A percentile compares a stretch with the other conserved stretches of the same genome.
Conservation (phyloP, 768 basidiomycete genomes). For the Rhodotorula kratochvilovae region DNA sequence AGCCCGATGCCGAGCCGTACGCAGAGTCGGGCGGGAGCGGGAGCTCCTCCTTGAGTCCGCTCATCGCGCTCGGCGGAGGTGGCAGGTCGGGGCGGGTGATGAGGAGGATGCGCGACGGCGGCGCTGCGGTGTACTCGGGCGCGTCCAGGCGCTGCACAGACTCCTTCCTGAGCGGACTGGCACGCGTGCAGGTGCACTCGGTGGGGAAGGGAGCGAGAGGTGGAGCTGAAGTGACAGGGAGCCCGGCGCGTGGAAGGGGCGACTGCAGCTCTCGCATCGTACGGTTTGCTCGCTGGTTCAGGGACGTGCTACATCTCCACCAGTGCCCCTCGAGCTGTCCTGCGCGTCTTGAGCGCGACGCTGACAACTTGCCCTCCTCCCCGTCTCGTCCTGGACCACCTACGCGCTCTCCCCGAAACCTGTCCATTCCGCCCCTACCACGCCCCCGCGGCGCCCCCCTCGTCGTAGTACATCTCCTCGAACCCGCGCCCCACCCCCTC, state of each 20-base stretch:
- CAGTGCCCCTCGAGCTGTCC: too few species aligned
- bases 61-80: not conserved
- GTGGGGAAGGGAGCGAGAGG: too few species aligned
- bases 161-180: not conserved
- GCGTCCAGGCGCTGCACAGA: not conserved
- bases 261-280: too few species aligned
- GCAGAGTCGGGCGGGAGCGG: not conserved
- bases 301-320: too few species aligned
- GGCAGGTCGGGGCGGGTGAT: not conserved
- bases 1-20: not conserved
- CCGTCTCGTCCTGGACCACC: too few species aligned
- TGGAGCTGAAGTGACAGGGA: too few species aligned
- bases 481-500: constrained; percentile 21
- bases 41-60: not conserved
- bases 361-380: too few species aligned
- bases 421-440: too few species aligned
- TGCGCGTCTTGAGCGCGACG: too few species aligned
- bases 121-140: not conserved
- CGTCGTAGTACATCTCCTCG: constrained; percentile 29
- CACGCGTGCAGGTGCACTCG: not conserved
- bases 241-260: too few species aligned
- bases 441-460: constrained; percentile 2
- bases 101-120: not conserved
- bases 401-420: too few species aligned
- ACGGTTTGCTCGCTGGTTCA: too few species aligned